Evolutionary conservation across 176 grass and related monocot species (phyloP).

Genomic region (Triticum timopheevii): DNA sequence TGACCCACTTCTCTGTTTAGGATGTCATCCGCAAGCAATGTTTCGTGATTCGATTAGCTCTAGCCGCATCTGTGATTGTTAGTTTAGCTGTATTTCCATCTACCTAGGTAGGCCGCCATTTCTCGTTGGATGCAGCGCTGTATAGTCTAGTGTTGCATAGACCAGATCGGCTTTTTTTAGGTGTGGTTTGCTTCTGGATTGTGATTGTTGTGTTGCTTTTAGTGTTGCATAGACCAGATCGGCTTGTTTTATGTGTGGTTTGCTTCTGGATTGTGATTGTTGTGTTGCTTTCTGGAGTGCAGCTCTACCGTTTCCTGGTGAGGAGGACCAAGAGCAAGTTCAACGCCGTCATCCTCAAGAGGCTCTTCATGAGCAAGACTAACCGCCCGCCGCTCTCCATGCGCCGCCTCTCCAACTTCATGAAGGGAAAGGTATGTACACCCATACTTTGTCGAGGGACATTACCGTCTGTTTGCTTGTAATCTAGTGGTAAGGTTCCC

Average conservation of each 20-base stretch:
- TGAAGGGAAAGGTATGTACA: slow-evolving; percentile 56
- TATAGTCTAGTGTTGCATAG: background rate
- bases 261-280: background rate
- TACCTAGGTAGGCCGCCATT: background rate
- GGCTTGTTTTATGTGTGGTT: background rate
- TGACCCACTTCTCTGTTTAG: background rate
- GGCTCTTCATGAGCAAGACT: slow-evolving; percentile 92
- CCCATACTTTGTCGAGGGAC: too few relatives aligned
- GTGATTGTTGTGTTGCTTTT: background rate
- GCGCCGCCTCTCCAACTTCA: slow-evolving; percentile 60
- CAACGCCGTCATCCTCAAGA: slow-evolving; percentile 79
- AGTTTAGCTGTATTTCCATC: background rate
- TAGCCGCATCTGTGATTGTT: background rate
- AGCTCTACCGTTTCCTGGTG: slow-evolving; percentile 80
- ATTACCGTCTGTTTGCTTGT: too few relatives aligned
- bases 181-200: background rate
- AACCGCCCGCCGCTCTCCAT: slow-evolving; percentile 79
- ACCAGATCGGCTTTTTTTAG: background rate
- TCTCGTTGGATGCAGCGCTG: background rate
- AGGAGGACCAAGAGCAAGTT: slow-evolving; percentile 80
- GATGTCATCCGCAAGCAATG: background rate
- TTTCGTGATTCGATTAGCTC: background rate
- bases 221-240: background rate
- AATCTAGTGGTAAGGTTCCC: slow-evolving; percentile 29
- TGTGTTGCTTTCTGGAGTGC: background rate